Percentiles rank a stretch among this genome's conserved stretches.
These are phyloP conservation scores for Neurospora sp. DNA, from an alignment of 2,329 filamentous ascomycete genomes.

Conservation along the genomic window DNA sequence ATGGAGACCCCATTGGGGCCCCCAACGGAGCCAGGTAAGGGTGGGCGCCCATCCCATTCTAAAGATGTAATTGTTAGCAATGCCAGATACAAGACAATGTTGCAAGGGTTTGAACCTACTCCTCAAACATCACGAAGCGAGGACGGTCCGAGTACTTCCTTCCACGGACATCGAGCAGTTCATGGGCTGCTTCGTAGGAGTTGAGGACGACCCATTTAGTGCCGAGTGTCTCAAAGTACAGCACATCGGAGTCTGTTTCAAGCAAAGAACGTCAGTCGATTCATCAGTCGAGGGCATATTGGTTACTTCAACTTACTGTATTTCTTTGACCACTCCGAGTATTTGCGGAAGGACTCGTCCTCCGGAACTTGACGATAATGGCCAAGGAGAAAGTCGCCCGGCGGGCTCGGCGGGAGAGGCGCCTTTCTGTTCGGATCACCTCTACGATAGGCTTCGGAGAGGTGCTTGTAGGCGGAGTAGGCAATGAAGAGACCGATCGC, in stretches of 20 bases:
- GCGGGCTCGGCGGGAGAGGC: conserved; percentile 23
- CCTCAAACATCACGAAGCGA: conserved; percentile 27
- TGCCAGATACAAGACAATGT: neutral
- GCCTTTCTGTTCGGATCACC: neutral
- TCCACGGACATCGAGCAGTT: conserved; percentile 29
- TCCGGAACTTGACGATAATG: conserved; percentile 21
- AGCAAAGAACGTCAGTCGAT: neutral
- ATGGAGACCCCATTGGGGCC: conserved; percentile 30
- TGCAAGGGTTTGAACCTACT: conserved; percentile 12
- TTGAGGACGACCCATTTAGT: conserved; percentile 27
- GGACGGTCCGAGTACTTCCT: conserved; percentile 28
- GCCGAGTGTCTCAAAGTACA: conserved; percentile 21
- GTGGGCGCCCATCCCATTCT: conserved; percentile 34
- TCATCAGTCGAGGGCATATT: neutral
- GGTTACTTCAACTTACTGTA: conserved; percentile 19
- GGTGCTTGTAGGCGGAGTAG: neutral
- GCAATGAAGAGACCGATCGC: neutral
- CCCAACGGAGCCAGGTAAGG: conserved; percentile 31
- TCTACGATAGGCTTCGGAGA: neutral
- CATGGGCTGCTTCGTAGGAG: conserved; percentile 24
- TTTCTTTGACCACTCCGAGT: conserved; percentile 22
- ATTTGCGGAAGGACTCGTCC: conserved; percentile 23
- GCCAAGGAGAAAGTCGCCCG: conserved; percentile 21
- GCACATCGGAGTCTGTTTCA: conserved; percentile 20
- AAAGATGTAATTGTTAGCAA: neutral